Conservation (phyloP, 176 grass and related monocot species). For the Carex cristatella region DNA sequence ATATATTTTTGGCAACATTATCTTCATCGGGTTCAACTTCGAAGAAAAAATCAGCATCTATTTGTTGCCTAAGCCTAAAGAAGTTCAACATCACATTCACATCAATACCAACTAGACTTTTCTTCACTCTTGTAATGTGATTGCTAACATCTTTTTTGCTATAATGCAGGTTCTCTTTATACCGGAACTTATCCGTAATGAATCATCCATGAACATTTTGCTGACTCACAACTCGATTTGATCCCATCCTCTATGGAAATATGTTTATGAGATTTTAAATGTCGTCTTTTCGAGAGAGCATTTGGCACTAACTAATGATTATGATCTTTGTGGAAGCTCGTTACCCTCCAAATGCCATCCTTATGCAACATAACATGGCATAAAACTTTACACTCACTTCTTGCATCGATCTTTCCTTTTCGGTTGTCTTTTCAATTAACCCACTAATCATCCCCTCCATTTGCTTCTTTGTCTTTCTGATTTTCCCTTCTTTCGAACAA, state of each 20-base stretch:
- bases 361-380: not conserved
- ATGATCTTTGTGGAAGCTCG: not conserved
- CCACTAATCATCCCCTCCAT: not conserved
- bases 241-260: not conserved
- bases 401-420: not conserved
- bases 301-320: not conserved
- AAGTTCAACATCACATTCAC: not conserved
- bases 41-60: constrained; percentile 17
- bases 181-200: not conserved
- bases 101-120: not conserved
- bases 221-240: not conserved
- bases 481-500: not conserved
- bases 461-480: not conserved
- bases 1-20: not conserved
- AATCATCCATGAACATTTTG: not conserved
- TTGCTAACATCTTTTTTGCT: not conserved
- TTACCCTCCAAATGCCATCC: not conserved
- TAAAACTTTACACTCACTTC: not conserved
- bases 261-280: not conserved
- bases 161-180: too few species aligned
- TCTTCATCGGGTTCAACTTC: not conserved
- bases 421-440: not conserved
- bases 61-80: not conserved
- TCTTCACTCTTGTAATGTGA: not conserved
- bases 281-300: not conserved